Evolutionary conservation across 1,284 basidiomycete genomes (phyloP), one percentile per base, ranked within the genome.

Genomic region (Phellopilus nigrolimitatus): DNA sequence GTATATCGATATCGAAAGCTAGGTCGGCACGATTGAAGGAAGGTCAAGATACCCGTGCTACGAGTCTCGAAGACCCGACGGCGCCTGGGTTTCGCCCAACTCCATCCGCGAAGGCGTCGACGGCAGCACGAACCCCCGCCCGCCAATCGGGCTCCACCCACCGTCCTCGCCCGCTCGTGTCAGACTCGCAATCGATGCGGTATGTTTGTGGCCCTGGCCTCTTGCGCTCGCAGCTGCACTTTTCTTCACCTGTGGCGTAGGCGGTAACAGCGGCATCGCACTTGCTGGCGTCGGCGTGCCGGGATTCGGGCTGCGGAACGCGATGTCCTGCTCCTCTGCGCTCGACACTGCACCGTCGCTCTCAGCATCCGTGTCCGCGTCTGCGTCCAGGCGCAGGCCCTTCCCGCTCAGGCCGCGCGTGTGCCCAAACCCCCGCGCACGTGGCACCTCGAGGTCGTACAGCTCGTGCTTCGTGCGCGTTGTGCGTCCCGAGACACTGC

Each of bases 121-220:
- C 15, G 15, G 36, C 8, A 37, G 5, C 15, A 15, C 15, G 36
- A 78, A 77, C 9, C 71, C 68, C 37, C 66, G 64, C n/a, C 61
- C 59, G 1, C 61, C 67, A 33, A 87, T 80, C n/a, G 84, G 83
- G 64, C 87, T 88, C 85, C 87, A 88, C 2, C 84, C 85, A 58
- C 87, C 86, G 60, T 84, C 82, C 6, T 70, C 69, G 58, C 88
- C 84, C 3, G 82, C 79, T 9, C 84, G 71, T 49, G 89, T 89
- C 57, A 90, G 66, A 62, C 84, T 87, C 19, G 83, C 88, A 56
- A 90, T 90, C 57, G 84, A 88, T 17, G 88, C 88, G 0, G 88
- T 90, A 64, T 88, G 85, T 49, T 77, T 66, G 63, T 88, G 86
- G 36, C 69, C 73, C 62, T 74, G 72, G 58, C 66, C 71, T 56